Conservation (phyloP, 805 yeast genomes). For the Blastobotrys chiropterorum region DNA sequence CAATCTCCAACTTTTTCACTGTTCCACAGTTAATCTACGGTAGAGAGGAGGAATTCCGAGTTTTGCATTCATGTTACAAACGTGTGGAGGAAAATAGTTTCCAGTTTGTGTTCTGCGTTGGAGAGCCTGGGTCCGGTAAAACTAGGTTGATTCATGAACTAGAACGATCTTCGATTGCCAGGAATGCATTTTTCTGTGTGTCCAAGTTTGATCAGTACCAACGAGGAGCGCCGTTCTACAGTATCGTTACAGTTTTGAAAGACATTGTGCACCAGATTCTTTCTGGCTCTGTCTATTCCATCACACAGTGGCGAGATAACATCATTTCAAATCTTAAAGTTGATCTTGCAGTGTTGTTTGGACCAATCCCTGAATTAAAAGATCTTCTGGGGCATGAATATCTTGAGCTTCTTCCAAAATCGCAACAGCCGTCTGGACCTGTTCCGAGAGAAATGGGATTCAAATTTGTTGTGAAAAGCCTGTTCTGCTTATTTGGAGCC, state of each 20-base stretch:
- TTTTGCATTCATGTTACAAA: constrained; percentile 23
- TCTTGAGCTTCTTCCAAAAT: constrained; percentile 22
- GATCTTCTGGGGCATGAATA: constrained; percentile 40
- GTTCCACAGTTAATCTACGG: constrained; percentile 30
- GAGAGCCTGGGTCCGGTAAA: constrained; percentile 44
- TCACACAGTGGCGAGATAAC: constrained; percentile 37
- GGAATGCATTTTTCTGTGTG: constrained; percentile 27
- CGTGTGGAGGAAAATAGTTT: constrained; percentile 16
- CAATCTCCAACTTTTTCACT: constrained; percentile 16
- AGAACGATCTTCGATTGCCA: constrained; percentile 31
- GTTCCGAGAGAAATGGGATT: constrained; percentile 36
- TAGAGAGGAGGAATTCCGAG: constrained; percentile 23
- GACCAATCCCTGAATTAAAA: constrained; percentile 41
- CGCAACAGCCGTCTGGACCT: constrained; percentile 23
- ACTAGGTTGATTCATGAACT: constrained; percentile 38
- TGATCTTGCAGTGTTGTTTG: constrained; percentile 38
- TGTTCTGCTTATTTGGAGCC: constrained; percentile 37
- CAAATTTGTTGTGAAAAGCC: constrained; percentile 37
- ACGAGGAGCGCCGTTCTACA: constrained; percentile 33
- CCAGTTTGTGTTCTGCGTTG: constrained; percentile 33
- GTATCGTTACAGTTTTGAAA: constrained; percentile 36
- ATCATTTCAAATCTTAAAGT: constrained; percentile 35
- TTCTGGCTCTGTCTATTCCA: constrained; percentile 32
- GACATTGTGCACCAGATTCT: constrained; percentile 38
- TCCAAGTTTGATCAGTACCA: constrained; percentile 28